Evolutionary conservation across 2,329 filamentous ascomycete genomes (phyloP), one percentile per base, ranked within the genome.

Genomic region (Neofusicoccum sp.): DNA sequence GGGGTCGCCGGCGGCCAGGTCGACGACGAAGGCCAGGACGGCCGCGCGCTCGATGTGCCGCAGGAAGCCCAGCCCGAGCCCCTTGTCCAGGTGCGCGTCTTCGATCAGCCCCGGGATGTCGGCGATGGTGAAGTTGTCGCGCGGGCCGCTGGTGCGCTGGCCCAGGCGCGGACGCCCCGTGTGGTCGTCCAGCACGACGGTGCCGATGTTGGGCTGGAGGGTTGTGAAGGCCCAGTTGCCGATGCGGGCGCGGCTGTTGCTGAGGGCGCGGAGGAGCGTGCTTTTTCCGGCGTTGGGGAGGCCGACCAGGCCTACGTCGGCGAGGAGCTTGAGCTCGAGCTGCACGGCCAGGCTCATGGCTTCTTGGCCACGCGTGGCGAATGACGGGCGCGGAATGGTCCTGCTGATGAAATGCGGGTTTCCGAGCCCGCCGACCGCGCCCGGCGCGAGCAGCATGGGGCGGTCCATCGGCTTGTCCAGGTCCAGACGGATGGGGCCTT

Each of bases 211-310:
- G 2, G 95, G 95, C 67, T 93, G 89, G 7, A 99, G 81, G 0
- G 95, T 99, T 3, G 95, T 99, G 73, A 99, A 99, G 8, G 92
- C 93, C 95, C 95, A 99, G 72, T 90, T 88, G 41, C 95, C 95
- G 4, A 99, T 87, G 40, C 95, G 86, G 1, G 95, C 91, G 62
- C 92, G 88, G 72, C 90, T 96, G 73, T 93, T 93, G 68, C 88
- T 96, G 68, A 99, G 79, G 3, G 93, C 88, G 16, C 95, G 87
- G 14, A 98, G 83, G 1, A 99, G 82, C 0, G 95, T 98, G 71
- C 90, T 96, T 77, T 99, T 99, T 7, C 95, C 95, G 4, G 93
- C 95, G 73, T 99, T 99, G 1, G 95, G 95, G 14, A 98, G 84
- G 0, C 95, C 95, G 14, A 99, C 95, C 2, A 99, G 83, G 0